Evolutionary conservation across 805 yeast species (phyloP).

Genomic region (Metschnikowia arizonensis): DNA sequence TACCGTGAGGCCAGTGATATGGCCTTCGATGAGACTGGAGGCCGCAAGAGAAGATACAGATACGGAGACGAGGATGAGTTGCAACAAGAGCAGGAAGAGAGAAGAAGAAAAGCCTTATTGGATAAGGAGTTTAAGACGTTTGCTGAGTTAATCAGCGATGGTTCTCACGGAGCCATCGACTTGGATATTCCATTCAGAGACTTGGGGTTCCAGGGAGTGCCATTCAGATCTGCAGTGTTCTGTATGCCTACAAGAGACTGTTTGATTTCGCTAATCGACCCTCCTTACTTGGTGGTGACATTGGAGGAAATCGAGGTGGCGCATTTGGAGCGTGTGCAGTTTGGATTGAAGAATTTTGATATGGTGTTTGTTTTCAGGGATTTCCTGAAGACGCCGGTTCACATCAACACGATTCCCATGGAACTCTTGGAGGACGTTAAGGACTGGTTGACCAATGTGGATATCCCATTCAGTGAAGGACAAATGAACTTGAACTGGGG

Average conservation of each 20-base stretch:
- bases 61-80: constrained; percentile 98
- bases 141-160: constrained; percentile 87
- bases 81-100: constrained; percentile 97
- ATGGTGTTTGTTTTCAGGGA: constrained; percentile 95
- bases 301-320: constrained; percentile 91
- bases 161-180: constrained; percentile 77
- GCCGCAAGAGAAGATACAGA: constrained; percentile 77
- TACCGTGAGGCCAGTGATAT: constrained; percentile 96
- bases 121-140: constrained; percentile 89
- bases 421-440: constrained; percentile 87
- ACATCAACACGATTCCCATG: constrained; percentile 92
- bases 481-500: constrained; percentile 95
- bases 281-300: constrained; percentile 90
- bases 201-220: constrained; percentile 96
- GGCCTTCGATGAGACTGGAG: constrained; percentile 95
- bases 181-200: constrained; percentile 94
- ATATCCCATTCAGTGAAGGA: constrained; percentile 91
- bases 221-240: constrained; percentile 87
- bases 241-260: constrained; percentile 98
- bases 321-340: constrained; percentile 94
- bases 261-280: constrained; percentile 87
- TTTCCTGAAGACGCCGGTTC: constrained; percentile 80
- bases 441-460: constrained; percentile 97
- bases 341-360: constrained; percentile 94
- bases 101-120: constrained; percentile 82